Base-by-base conservation (phyloP, 208 protist species). In the Acanthamoeba culbertsoni region DNA sequence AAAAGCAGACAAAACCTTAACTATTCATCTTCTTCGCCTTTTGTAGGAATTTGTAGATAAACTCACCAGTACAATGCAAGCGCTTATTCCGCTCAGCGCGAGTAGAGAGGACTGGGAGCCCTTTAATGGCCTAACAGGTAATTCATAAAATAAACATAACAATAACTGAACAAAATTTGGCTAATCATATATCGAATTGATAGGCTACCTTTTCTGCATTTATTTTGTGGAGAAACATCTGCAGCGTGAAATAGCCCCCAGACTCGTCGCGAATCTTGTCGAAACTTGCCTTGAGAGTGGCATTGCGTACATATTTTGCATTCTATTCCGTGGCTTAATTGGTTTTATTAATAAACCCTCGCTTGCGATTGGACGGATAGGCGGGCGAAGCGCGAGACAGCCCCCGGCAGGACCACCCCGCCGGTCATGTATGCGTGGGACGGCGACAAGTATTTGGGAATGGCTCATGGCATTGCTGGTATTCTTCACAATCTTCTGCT, bases 351-450 rank as follows among this genome's bases (percentile, higher is more conserved):
- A 0, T 16, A 16, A 35, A 18, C 73, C 26, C 2, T 37, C 14
- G 43, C 35, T 62, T 31, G 20, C 18, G 12, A 14, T 65, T 31
- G 53, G 33, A 23, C 1, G 20, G 12, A 6, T 43, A 86, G 73
- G 3, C n/a, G 23, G 0, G 73, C 73, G 4, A 55, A 86, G 45
- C 7, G 28, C n/a, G 73, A 86, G 35, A 42, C 0, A 14, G 68
- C 42, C 28, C n/a, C 35, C 14, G 40, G 23, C 71, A n/a, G 40
- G 20, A 1, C 5, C 31, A 37, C 12, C 45, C 82, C 82, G 82
- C 82, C 82, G 2, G 37, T 90, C 35, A 90, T 90, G 82, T 90
- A 90, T 40, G 8, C 82, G 5, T 90, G 82, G 82, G 6, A 90
- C 35, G 82, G 82, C 51, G 55, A 68, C 8, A 68, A 90, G 53